phyloP scores from a whole-genome alignment of 331 rosid species.

The Rosa hybrid region DNA sequence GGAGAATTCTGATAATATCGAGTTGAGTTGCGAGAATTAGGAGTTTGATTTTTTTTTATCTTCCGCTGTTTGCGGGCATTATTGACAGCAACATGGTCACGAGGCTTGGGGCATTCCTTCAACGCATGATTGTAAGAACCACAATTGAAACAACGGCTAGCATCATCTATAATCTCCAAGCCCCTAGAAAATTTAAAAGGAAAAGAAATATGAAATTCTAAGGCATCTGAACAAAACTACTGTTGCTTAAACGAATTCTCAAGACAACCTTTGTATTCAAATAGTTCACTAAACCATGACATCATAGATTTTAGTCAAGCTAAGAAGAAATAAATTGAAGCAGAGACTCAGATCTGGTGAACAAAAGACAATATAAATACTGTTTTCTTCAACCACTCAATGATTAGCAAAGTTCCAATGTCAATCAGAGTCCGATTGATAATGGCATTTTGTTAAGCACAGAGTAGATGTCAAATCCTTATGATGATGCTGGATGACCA shows the following conservation, averaged over 20 bases:
- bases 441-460: neutral
- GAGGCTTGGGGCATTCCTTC: constrained; percentile 81
- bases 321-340: neutral
- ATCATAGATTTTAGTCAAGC: neutral
- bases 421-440: constrained; percentile 5
- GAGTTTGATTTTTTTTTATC: constrained; percentile 61
- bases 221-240: constrained; percentile 15
- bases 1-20: constrained; percentile 87
- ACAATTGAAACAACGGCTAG: constrained; percentile 93
- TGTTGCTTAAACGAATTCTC: neutral
- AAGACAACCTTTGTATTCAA: neutral
- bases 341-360: constrained; percentile 1
- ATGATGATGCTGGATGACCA: neutral
- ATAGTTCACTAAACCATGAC: neutral
- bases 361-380: neutral
- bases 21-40: constrained; percentile 70
- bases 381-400: neutral
- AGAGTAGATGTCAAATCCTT: neutral
- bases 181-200: constrained; percentile 48
- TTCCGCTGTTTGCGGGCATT: constrained; percentile 77
- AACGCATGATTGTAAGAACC: constrained; percentile 89
- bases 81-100: constrained; percentile 68
- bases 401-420: neutral
- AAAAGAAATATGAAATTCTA: constrained; percentile 9
- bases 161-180: constrained; percentile 65